These are phyloP conservation scores for Lepiota subincarnata DNA, from an alignment of 768 basidiomycete species.

Conservation along the genomic window DNA sequence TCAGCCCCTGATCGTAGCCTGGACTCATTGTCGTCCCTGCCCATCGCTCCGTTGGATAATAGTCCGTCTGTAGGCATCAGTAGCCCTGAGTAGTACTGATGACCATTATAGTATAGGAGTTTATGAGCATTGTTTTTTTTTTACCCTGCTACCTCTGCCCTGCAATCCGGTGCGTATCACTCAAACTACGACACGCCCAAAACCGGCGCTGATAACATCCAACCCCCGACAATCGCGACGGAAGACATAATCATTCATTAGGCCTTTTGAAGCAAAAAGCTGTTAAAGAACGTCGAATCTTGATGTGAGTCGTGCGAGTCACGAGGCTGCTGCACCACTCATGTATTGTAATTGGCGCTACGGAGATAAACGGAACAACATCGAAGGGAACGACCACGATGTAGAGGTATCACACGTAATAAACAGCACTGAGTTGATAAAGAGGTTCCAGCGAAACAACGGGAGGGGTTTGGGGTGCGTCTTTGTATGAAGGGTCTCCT, in stretches of 20 bases:
- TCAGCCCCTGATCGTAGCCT: too few relatives aligned
- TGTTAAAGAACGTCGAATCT: not conserved
- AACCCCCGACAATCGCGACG: constrained; percentile 64
- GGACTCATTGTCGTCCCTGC: too few relatives aligned
- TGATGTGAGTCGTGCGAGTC: too few relatives aligned
- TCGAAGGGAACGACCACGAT: constrained; percentile 65
- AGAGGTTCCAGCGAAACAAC: constrained; percentile 41
- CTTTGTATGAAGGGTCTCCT: too few relatives aligned
- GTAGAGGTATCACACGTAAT: constrained; percentile 56
- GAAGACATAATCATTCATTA: constrained; percentile 55
- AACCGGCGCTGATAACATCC: constrained; percentile 49
- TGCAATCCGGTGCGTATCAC: constrained; percentile 18
- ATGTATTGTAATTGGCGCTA: constrained; percentile 46
- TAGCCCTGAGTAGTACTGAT: constrained; percentile 39
- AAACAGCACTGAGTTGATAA: constrained; percentile 48
- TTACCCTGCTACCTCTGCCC: too few relatives aligned
- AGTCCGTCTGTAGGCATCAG: constrained; percentile 25
- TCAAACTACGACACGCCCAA: constrained; percentile 60
- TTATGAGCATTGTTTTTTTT: constrained; percentile 13
- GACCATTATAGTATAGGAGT: constrained; percentile 35
- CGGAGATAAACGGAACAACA: constrained; percentile 62
- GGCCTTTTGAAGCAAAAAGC: not conserved
- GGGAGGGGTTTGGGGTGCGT: constrained; percentile 39
- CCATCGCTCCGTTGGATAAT: not conserved
- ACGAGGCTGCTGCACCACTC: constrained; percentile 17